Evolutionary conservation across 495 filamentous ascomycete species (phyloP), one percentile per base, ranked within the genome.

Genomic region (Lasiosphaeria miniovina): DNA sequence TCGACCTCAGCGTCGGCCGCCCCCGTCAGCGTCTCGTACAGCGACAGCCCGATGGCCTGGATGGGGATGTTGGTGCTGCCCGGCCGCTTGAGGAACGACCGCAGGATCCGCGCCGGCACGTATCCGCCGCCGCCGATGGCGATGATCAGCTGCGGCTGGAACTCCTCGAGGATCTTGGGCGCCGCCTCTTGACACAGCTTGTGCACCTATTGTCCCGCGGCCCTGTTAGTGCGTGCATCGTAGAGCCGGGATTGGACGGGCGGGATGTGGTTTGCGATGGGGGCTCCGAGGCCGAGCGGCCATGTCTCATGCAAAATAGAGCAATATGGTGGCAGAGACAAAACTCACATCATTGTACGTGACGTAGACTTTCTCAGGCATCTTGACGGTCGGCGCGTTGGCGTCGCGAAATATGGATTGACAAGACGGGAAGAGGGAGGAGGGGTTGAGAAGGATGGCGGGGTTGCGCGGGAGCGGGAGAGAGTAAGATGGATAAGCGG

Each of bases 111-210:
- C 45, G 94, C 94, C 50, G 94, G 94, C 24, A 99, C 91, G 73
- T 97, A 99, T 55, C 94, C 94, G 68, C 94, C 94, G 61, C 94
- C 94, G 61, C 94, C 94, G 69, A 99, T 99, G 68, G 94, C 94
- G 73, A 99, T 95, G 84, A 99, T 97, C 56, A 99, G 88, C 70
- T 96, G 91, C 46, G 94, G 94, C 65, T 89, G 80, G 78, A 96
- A 90, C 2, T 88, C 82, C 69, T 85, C 79, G 61, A 99, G 86
- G 73, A 98, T 96, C 60, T 79, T 76, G 49, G 84, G 80, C 17
- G 93, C 94, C 3, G 90, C 84, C 57, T 83, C 79, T 75, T 96
- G 91, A 77, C 94, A 99, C 65, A 99, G 84, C 74, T 96, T 94
- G 83, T 99, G 94, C 64, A 98, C 89, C 93, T 98, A 64, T 34